Base-by-base conservation (phyloP, 768 basidiomycete species). In the Termitomyces sp. region DNA sequence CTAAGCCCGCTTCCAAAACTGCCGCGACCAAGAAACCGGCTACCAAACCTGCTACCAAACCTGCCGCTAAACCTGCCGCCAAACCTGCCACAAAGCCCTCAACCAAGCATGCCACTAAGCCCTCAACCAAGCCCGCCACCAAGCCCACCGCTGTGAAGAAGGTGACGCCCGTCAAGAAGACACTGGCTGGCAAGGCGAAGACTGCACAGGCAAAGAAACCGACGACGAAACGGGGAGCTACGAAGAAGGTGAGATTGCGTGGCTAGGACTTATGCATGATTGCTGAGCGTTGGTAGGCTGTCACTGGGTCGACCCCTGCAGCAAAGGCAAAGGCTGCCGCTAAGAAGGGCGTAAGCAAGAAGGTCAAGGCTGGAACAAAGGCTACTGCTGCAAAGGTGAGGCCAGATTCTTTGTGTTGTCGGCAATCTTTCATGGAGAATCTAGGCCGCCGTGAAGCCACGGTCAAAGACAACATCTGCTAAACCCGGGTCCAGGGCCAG, bases 121-220 rank as follows among this genome's bases (percentile, higher is more conserved):
- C 80, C 74, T 61, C 70, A 4, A 69, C 70, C 12, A 81, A 80
- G 26, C 82, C 80, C 74, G 61, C 70, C 4, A 69, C 70, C 12
- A 81, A 80, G 70, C 68, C 66, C 0, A 5, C 9, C 5, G n/a
- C 75, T 9, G 51, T 63, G 32, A 82, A 81, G 74, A 81, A 81
- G 70, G 69, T 67, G 0, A 65, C 70, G 35, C 49, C 77, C 1
- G 83, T 81, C 9, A 90, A 89, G 79, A 90, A 88, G 83, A 85
- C 85, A 23, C 13, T 60, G n/a, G 49, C 55, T 49, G 55, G 62
- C 16, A 63, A 75, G 65, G 74, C 76, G 4, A 77, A 75, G 67
- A 63, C 70, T 36, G 75, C 75, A 23, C 67, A 74, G 13, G 68
- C 67, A 20, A 73, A 74, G 64, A 75, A 76, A 66, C 63, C 72